phyloP scores from a whole-genome alignment of 108 stramenopile genomes.

The Chaetoceros muelleri region DNA sequence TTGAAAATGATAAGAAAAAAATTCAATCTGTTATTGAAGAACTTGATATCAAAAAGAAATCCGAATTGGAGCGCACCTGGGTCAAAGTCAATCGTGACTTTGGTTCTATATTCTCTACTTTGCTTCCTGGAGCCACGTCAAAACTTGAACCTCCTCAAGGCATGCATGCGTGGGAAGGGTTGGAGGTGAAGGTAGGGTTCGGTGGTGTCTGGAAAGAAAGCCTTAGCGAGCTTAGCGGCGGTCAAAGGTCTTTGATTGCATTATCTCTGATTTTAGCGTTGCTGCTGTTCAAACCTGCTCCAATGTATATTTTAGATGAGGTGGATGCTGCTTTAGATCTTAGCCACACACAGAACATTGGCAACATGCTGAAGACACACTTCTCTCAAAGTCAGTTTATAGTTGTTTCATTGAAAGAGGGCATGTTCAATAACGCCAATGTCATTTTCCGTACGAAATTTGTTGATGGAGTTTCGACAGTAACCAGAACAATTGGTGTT shows the following conservation, averaged over 20 bases:
- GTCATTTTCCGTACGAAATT: slow-evolving; percentile 99
- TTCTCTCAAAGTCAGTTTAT: slow-evolving; percentile 99
- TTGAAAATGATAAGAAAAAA: slow-evolving; percentile 98
- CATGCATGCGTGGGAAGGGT: slow-evolving; percentile 86
- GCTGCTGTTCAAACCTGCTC: slow-evolving; percentile 97
- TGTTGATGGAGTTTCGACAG: slow-evolving; percentile 97
- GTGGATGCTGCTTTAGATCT: slow-evolving; percentile 98
- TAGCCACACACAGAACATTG: slow-evolving; percentile 99
- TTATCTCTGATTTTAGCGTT: slow-evolving; percentile 94
- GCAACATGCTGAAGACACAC: slow-evolving; percentile 98
- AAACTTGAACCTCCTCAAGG: slow-evolving; percentile 97
- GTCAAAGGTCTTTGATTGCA: slow-evolving; percentile 94
- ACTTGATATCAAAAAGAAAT: slow-evolving; percentile 92
- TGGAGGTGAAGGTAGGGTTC: slow-evolving; percentile 97
- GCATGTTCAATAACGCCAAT: slow-evolving; percentile 99
- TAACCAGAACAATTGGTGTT: slow-evolving; percentile 81
- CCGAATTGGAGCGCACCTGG: slow-evolving; percentile 91
- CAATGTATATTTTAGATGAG: slow-evolving; percentile 99
- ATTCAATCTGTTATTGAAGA: slow-evolving; percentile 95
- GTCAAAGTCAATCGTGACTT: slow-evolving; percentile 96
- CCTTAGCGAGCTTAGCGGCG: slow-evolving; percentile 96
- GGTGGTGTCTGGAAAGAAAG: slow-evolving; percentile 97
- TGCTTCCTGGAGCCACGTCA: slow-evolving; percentile 91
- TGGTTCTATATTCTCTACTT: slow-evolving; percentile 96
- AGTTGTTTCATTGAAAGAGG: slow-evolving; percentile 96